These are phyloP conservation scores for Glaciozyma antarctica DNA, from an alignment of 768 basidiomycete species.

Conservation along the genomic window DNA sequence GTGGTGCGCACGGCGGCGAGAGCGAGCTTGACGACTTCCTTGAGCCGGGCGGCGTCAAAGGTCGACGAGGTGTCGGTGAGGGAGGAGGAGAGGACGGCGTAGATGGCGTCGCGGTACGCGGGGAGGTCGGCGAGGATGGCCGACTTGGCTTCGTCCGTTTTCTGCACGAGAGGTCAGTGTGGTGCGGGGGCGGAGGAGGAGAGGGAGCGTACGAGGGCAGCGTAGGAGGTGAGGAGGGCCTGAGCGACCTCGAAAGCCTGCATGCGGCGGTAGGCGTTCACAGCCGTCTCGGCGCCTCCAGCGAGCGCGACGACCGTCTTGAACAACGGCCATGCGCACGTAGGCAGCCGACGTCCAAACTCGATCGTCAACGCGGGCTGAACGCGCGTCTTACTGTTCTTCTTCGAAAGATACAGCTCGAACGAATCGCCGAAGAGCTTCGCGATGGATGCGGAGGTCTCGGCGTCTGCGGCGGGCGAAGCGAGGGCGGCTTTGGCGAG, in stretches of 20 bases:
- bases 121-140: conserved; percentile 29
- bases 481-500: conserved; percentile 27
- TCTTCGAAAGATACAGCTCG: conserved; percentile 23
- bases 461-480: conserved; percentile 6
- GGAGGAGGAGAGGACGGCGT: conserved; percentile 47
- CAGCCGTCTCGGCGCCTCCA: conserved; percentile 43
- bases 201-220: conserved; percentile 38
- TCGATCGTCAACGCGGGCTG: conserved; percentile 28
- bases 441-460: conserved; percentile 6
- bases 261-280: conserved; percentile 66
- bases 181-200: not conserved
- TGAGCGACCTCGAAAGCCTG: conserved; percentile 68
- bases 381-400: conserved; percentile 30
- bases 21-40: conserved; percentile 66
- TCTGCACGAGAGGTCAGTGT: conserved; percentile 31
- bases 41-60: conserved; percentile 54
- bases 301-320: conserved; percentile 50
- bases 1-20: conserved; percentile 58
- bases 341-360: conserved; percentile 13
- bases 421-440: conserved; percentile 14
- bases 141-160: conserved; percentile 13
- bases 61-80: conserved; percentile 44
- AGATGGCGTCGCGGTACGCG: conserved; percentile 49
- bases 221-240: conserved; percentile 51
- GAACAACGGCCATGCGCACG: conserved; percentile 14